Conservation (phyloP, 2,329 filamentous ascomycete genomes). For the Coccinonectria pachysandricola region DNA sequence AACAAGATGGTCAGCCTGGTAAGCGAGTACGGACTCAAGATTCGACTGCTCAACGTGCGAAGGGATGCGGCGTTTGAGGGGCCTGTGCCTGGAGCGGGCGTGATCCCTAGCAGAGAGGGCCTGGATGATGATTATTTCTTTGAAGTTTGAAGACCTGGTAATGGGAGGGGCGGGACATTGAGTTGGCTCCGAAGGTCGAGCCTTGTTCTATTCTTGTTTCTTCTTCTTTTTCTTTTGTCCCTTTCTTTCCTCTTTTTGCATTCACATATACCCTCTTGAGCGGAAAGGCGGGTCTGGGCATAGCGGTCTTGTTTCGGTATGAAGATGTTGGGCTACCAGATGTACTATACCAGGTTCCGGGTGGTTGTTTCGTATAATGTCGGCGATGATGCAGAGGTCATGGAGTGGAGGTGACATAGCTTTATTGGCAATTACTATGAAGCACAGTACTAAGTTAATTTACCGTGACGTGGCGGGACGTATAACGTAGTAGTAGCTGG, state of each 20-base stretch:
- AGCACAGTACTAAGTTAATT: no score
- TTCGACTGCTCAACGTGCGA: constrained; percentile 80
- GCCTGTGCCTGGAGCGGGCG: constrained; percentile 56
- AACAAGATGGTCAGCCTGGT: constrained; percentile 81
- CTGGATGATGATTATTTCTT: constrained; percentile 93
- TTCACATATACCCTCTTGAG: constrained; percentile 1
- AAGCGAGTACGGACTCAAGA: constrained; percentile 84
- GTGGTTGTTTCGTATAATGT: no score
- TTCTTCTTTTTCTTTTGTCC: constrained; percentile 11
- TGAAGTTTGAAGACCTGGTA: constrained; percentile 43
- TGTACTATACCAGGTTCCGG: no score
- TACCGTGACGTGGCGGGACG: no score
- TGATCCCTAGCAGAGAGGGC: constrained; percentile 72
- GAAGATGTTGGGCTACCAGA: no score
- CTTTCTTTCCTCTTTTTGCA: constrained; percentile 4
- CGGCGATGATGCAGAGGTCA: no score
- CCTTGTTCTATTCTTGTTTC: constrained; percentile 4
- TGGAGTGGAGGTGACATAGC: no score
- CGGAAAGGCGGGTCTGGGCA: constrained; percentile 3
- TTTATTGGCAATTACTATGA: no score
- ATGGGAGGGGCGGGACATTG: background rate
- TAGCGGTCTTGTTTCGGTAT: constrained; percentile 7
- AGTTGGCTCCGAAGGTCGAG: constrained; percentile 1
- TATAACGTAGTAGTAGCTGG: no score
- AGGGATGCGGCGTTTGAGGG: constrained; percentile 68